Conservation (phyloP, 129 eudicot species). For the Ambrosia trifida region DNA sequence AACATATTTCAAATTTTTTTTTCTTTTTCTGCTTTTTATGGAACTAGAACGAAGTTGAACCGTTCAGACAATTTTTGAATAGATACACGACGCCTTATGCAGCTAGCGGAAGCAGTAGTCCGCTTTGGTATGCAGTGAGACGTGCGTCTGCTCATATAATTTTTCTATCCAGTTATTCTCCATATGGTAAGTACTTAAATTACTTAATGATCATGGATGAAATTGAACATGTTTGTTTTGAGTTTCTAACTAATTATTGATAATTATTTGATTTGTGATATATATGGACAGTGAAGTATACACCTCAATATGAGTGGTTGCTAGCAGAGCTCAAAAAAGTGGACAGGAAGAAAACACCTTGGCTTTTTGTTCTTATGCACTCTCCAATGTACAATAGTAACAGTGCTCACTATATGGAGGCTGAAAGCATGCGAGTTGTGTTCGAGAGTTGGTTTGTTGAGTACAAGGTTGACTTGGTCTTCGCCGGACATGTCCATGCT, state of each 20-base stretch:
- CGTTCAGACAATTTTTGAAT: slow-evolving; percentile 67
- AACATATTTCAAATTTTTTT: no score
- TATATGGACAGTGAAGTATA: slow-evolving; percentile 57
- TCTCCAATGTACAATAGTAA: slow-evolving; percentile 67
- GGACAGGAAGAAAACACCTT: slow-evolving; percentile 77
- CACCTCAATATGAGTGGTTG: slow-evolving; percentile 78
- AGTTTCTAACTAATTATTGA: neutral
- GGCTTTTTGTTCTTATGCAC: slow-evolving; percentile 85
- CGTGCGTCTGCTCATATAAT: slow-evolving; percentile 89
- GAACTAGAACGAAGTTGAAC: slow-evolving; percentile 58
- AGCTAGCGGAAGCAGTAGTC: slow-evolving; percentile 63
- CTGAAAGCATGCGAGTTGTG: slow-evolving; percentile 74
- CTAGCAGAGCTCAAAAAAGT: slow-evolving; percentile 57
- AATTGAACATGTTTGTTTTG: neutral
- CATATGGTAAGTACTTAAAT: slow-evolving; percentile 54
- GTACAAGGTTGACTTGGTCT: slow-evolving; percentile 69
- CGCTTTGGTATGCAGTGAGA: slow-evolving; percentile 80
- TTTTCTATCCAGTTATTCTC: slow-evolving; percentile 79
- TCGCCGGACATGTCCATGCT: slow-evolving; percentile 93
- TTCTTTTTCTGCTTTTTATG: neutral
- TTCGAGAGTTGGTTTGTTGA: slow-evolving; percentile 68
- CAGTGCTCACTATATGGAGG: slow-evolving; percentile 74
- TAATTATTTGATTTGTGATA: slow-evolving; percentile 7
- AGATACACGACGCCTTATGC: slow-evolving; percentile 75
- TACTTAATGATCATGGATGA: neutral